These are phyloP conservation scores for Boletus subparvulus DNA, from an alignment of 768 basidiomycete genomes.

Conservation along the genomic window DNA sequence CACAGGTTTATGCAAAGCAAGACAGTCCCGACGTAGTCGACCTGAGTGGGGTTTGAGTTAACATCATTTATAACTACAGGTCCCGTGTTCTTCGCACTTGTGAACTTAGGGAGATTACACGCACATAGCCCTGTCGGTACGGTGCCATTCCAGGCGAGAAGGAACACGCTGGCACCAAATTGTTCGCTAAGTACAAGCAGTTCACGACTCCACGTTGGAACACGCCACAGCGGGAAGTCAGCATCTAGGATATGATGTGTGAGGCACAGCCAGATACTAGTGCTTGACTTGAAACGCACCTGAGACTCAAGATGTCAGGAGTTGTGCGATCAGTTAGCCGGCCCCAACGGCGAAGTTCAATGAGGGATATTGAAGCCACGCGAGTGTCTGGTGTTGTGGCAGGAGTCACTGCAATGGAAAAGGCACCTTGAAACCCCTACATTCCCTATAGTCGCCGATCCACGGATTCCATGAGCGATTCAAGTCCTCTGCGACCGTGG, in stretches of 20 bases:
- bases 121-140: slow-evolving; percentile 14
- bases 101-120: slow-evolving; percentile 23
- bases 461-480: slow-evolving; percentile 1
- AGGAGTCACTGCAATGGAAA: neutral
- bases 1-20: slow-evolving; percentile 18
- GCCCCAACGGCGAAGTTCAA: neutral
- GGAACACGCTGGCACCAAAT: neutral
- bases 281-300: neutral
- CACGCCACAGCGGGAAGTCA: neutral
- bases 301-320: neutral
- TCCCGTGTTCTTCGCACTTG: neutral
- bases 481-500: neutral
- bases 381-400: neutral
- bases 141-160: slow-evolving; percentile 9
- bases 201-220: slow-evolving; percentile 6
- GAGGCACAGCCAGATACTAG: neutral
- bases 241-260: neutral
- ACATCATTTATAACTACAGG: neutral
- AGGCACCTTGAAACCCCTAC: neutral
- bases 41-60: neutral
- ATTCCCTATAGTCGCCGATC: slow-evolving; percentile 14
- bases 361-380: neutral
- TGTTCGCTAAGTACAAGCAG: neutral
- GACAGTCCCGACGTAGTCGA: neutral
- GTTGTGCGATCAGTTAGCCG: neutral